Percentiles rank a stretch among this genome's conserved stretches.
Conservation (phyloP, 225 moss, liverwort and hornwort species). For the Straminergon stramineum region DNA sequence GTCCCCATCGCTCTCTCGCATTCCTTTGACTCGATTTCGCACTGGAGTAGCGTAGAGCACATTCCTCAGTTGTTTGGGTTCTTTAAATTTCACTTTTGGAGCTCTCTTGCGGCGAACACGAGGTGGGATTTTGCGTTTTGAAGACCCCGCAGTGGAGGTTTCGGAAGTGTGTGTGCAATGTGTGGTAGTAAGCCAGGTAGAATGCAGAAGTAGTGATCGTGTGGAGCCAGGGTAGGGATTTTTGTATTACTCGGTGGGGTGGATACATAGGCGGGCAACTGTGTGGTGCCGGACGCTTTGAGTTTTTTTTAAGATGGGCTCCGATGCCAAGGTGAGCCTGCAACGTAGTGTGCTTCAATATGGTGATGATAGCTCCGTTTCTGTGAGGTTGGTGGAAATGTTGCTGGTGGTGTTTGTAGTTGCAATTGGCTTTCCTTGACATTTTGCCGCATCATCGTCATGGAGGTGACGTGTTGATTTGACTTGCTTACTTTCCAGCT, state of each 20-base stretch:
- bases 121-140: neutral
- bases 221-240: neutral
- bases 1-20: neutral
- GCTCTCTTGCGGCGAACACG: too few species aligned
- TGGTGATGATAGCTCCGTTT: neutral
- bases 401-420: neutral
- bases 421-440: neutral
- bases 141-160: neutral
- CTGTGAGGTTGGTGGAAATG: neutral
- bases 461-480: neutral
- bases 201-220: neutral
- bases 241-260: neutral
- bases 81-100: neutral
- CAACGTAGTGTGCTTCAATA: neutral
- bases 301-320: constrained; percentile 2
- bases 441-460: too few species aligned
- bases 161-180: neutral
- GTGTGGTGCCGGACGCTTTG: too few species aligned
- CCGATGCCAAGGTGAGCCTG: constrained; percentile 25
- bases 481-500: neutral
- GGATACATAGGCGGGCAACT: neutral
- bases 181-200: neutral
- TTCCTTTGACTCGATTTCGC: neutral
- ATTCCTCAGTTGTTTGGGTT: neutral
- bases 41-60: neutral